A percentile compares a stretch with the other conserved stretches of the same genome.
These are phyloP conservation scores for Quercus agrifolia DNA, from an alignment of 306 rosid genomes.

Conservation along the genomic window DNA sequence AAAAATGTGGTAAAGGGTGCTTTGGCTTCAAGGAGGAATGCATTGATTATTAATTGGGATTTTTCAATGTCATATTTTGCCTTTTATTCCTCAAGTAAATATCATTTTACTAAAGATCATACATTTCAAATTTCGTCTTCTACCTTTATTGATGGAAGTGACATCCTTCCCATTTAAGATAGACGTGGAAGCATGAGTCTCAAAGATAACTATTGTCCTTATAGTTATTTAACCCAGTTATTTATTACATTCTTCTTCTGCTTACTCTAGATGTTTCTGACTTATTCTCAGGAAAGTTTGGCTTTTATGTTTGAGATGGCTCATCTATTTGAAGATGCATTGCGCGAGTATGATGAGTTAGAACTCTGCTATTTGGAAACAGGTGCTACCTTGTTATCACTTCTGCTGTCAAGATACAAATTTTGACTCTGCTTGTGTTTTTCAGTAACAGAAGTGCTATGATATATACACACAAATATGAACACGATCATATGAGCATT, in stretches of 20 bases:
- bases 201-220: conserved; percentile 9
- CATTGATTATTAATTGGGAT: not conserved
- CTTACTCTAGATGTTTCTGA: conserved; percentile 26
- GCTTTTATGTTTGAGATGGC: conserved; percentile 99
- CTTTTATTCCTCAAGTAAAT: not conserved
- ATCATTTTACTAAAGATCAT: not conserved
- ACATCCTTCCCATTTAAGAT: not conserved
- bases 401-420: conserved; percentile 25
- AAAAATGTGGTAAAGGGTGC: conserved; percentile 19
- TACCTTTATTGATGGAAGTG: conserved; percentile 1
- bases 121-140: not conserved
- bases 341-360: conserved; percentile 92
- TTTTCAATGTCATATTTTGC: not conserved
- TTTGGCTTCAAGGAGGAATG: not conserved
- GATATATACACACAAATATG: not conserved
- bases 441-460: not conserved
- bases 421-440: not conserved
- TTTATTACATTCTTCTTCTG: conserved; percentile 3
- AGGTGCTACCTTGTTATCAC: conserved; percentile 45
- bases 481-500: not conserved
- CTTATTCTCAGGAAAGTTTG: conserved; percentile 81
- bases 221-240: conserved; percentile 13
- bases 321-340: conserved; percentile 93
- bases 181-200: not conserved
- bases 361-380: conserved; percentile 97